Conservation (phyloP, 805 yeast genomes). For the Dipodascus geniculatus region DNA sequence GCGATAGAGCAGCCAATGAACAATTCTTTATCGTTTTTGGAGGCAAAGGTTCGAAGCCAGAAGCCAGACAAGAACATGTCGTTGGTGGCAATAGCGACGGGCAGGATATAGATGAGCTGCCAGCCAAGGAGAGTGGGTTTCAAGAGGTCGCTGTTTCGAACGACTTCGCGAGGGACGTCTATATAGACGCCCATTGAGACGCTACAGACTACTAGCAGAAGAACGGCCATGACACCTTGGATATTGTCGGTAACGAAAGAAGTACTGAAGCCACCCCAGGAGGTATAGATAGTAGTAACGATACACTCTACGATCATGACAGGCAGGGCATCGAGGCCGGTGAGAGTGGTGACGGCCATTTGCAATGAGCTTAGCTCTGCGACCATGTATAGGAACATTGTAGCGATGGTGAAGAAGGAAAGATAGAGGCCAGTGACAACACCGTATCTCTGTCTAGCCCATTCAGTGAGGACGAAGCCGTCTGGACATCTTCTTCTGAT, state of each 20-base stretch:
- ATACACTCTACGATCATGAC: constrained; percentile 76
- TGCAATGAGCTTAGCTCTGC: constrained; percentile 77
- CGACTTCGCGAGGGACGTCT: constrained; percentile 42
- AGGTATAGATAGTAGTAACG: constrained; percentile 78
- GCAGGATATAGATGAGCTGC: constrained; percentile 76
- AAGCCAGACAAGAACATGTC: constrained; percentile 86
- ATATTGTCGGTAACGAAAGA: constrained; percentile 79
- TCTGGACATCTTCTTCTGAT: constrained; percentile 72
- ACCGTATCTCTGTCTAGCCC: constrained; percentile 85
- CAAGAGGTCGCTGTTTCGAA: constrained; percentile 55
- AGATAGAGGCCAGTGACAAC: constrained; percentile 57
- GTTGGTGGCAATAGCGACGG: constrained; percentile 80
- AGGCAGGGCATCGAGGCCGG: constrained; percentile 69
- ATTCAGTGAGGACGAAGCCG: constrained; percentile 85
- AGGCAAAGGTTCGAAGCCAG: constrained; percentile 91
- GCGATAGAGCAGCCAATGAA: constrained; percentile 69
- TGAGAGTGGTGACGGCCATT: constrained; percentile 62
- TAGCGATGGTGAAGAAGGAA: constrained; percentile 71
- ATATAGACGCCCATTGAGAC: constrained; percentile 70
- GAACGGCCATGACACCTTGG: constrained; percentile 65
- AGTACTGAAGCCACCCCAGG: constrained; percentile 80
- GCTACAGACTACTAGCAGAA: constrained; percentile 57
- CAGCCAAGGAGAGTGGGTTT: constrained; percentile 67
- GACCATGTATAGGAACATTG: constrained; percentile 69
- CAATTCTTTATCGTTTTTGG: constrained; percentile 64